Evolutionary conservation across 2,329 filamentous ascomycete genomes (phyloP).

Genomic region (Venturia carpophila): DNA sequence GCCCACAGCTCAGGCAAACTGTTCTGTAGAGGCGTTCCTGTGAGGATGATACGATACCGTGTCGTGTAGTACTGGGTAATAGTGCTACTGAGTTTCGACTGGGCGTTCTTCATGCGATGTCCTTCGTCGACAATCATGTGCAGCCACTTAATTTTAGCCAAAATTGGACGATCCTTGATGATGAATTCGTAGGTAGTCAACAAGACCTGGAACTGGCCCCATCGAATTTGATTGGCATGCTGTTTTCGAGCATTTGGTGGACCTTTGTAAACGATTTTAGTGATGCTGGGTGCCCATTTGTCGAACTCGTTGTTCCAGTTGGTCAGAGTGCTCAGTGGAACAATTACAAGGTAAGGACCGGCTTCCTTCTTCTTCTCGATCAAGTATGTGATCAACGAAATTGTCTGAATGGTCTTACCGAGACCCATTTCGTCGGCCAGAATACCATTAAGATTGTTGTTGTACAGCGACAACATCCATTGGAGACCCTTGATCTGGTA

Average conservation of each 20-base stretch:
- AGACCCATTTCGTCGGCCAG: conserved; percentile 99
- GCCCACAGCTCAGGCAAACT: conserved; percentile 95
- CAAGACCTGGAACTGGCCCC: conserved; percentile 90
- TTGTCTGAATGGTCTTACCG: conserved; percentile 98
- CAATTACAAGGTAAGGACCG: conserved; percentile 92
- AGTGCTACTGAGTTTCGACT: conserved; percentile 91
- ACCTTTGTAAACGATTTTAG: conserved; percentile 91
- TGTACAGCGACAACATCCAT: conserved; percentile 99
- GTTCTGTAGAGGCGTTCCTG: conserved; percentile 94
- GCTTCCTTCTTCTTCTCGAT: conserved; percentile 91
- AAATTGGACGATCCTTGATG: conserved; percentile 91
- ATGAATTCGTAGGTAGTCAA: conserved; percentile 99
- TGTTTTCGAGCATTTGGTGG: conserved; percentile 80
- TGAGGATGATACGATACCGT: conserved; percentile 91
- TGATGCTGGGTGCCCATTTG: conserved; percentile 89
- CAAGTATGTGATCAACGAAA: conserved; percentile 92
- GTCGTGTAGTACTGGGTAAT: conserved; percentile 93
- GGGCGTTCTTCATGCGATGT: conserved; percentile 98
- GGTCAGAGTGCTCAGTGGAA: conserved; percentile 90
- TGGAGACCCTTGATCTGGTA: conserved; percentile 98
- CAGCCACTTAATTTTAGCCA: conserved; percentile 99
- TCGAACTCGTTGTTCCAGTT: conserved; percentile 99
- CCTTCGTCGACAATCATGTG: conserved; percentile 99
- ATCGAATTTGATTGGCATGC: conserved; percentile 88
- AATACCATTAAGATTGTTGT: conserved; percentile 99